These are phyloP conservation scores for Colletotrichum cereale DNA, from an alignment of 2,329 filamentous ascomycete genomes.

Conservation along the genomic window DNA sequence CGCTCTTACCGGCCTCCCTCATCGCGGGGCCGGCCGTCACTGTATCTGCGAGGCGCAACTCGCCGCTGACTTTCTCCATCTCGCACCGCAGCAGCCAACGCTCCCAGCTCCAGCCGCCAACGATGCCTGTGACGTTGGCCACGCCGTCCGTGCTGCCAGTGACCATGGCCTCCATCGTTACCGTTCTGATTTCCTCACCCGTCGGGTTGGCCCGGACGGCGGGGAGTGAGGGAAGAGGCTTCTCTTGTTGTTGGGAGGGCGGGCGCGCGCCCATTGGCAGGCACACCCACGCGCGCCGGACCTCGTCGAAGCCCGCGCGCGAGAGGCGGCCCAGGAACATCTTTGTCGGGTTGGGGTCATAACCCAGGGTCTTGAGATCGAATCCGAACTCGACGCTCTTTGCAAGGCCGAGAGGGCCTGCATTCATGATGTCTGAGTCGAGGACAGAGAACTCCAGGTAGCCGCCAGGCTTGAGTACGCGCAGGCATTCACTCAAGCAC, in stretches of 20 bases:
- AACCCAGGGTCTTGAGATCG: constrained; percentile 88
- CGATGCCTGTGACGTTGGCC: constrained; percentile 82
- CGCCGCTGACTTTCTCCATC: constrained; percentile 81
- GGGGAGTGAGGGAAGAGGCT: constrained; percentile 41
- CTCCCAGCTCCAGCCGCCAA: constrained; percentile 94
- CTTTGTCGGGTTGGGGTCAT: constrained; percentile 87
- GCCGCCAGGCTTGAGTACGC: constrained; percentile 91
- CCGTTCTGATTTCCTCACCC: constrained; percentile 57
- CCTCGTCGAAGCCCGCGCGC: constrained; percentile 81
- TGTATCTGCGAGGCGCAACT: constrained; percentile 67
- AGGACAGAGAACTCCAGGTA: constrained; percentile 92
- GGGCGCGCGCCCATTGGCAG: constrained; percentile 80
- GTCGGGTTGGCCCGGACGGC: constrained; percentile 50
- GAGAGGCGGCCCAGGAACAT: constrained; percentile 81
- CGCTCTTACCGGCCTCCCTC: constrained; percentile 68
- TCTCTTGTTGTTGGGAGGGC: constrained; percentile 49
- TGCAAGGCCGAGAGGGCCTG: constrained; percentile 82
- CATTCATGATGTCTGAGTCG: constrained; percentile 90
- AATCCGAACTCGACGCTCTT: constrained; percentile 94
- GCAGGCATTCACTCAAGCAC: constrained; percentile 87
- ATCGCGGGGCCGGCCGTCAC: constrained; percentile 64
- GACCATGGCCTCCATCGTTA: constrained; percentile 72
- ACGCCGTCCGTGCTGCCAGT: constrained; percentile 75
- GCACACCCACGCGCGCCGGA: constrained; percentile 89
- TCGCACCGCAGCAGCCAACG: constrained; percentile 93